phyloP scores from a whole-genome alignment of 129 eudicot genomes.

The Kitagawia praeruptora region DNA sequence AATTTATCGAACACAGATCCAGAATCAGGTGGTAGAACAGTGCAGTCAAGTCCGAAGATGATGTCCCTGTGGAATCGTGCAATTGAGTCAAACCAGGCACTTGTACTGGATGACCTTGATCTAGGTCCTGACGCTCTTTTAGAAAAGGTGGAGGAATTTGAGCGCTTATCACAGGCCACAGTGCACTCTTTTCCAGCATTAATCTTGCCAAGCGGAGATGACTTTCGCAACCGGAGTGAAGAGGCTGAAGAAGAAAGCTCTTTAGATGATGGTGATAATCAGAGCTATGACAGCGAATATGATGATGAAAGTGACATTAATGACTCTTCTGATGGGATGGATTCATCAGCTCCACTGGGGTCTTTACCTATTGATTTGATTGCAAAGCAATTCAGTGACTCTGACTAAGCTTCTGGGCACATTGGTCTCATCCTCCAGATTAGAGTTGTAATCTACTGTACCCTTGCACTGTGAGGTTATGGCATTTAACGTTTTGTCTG shows the following conservation, averaged over 20 bases:
- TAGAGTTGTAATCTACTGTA: neutral
- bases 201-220: slow-evolving; percentile 37
- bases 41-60: slow-evolving; percentile 65
- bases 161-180: slow-evolving; percentile 44
- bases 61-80: slow-evolving; percentile 74
- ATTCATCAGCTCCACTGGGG: slow-evolving; percentile 46
- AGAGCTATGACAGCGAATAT: slow-evolving; percentile 21
- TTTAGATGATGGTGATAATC: slow-evolving; percentile 24
- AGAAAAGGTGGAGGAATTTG: slow-evolving; percentile 74
- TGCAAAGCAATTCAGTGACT: slow-evolving; percentile 37
- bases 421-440: neutral
- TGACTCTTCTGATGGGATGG: slow-evolving; percentile 22
- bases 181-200: slow-evolving; percentile 85
- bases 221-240: slow-evolving; percentile 4
- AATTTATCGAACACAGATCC: slow-evolving; percentile 18
- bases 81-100: slow-evolving; percentile 60
- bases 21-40: slow-evolving; percentile 24
- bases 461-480: neutral
- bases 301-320: slow-evolving; percentile 22
- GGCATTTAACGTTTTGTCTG: neutral
- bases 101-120: slow-evolving; percentile 46
- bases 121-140: slow-evolving; percentile 76
- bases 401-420: slow-evolving; percentile 6
- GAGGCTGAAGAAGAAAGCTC: slow-evolving; percentile 23
- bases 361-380: slow-evolving; percentile 66